Conservation (phyloP, 2,329 filamentous ascomycete genomes). For the Talaromyces sp. region DNA sequence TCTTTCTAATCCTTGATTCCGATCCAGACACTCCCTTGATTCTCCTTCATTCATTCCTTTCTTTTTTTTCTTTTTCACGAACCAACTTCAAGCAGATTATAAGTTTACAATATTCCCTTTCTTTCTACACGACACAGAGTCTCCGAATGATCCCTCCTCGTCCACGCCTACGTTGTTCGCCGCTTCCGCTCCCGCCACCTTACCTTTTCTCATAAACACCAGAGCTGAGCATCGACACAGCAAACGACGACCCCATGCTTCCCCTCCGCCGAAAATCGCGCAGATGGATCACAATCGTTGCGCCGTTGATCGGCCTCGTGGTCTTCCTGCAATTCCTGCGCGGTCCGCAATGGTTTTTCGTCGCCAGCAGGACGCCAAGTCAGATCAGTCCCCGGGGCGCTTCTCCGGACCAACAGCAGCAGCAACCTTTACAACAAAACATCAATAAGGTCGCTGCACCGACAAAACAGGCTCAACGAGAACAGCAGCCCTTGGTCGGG, state of each 20-base stretch:
- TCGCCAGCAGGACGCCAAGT: not conserved
- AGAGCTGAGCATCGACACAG: too few species aligned
- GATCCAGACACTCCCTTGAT: not conserved
- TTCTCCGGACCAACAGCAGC: slow-evolving; percentile 48
- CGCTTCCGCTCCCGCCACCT: slow-evolving; percentile 10
- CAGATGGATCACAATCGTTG: slow-evolving; percentile 43
- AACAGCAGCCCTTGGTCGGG: not conserved
- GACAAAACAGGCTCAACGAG: slow-evolving; percentile 10
- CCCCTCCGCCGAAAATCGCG: slow-evolving; percentile 41
- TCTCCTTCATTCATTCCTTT: slow-evolving; percentile 11
- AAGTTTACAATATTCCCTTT: not conserved
- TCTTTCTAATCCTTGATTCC: slow-evolving; percentile 6
- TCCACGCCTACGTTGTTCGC: not conserved
- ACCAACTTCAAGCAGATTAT: too few species aligned
- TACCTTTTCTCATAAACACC: not conserved
- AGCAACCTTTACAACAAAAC: slow-evolving; percentile 32
- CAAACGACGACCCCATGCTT: slow-evolving; percentile 32
- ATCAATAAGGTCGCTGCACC: not conserved
- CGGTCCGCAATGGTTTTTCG: slow-evolving; percentile 17
- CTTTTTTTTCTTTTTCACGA: not conserved
- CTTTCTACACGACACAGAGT: not conserved
- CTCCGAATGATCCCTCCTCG: not conserved
- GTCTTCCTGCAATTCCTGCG: slow-evolving; percentile 56
- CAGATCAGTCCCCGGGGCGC: not conserved
- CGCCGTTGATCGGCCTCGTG: slow-evolving; percentile 56